Base-by-base conservation (phyloP, 1,284 basidiomycete genomes). In the Volvariella surrecta region DNA sequence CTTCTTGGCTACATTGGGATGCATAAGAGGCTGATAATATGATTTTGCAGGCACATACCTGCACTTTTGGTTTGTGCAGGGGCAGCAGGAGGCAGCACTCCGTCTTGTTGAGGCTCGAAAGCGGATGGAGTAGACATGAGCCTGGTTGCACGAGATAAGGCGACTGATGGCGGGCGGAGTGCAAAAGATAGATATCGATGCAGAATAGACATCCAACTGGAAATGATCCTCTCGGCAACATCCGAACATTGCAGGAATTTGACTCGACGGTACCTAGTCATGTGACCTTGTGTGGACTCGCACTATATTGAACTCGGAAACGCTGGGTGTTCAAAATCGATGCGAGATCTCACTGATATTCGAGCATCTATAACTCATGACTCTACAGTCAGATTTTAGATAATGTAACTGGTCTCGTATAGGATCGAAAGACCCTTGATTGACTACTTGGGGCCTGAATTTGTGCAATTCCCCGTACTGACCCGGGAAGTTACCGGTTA, bases 1-100 rank as follows among this genome's bases (percentile, higher is more conserved):
- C 60, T 90, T 92, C 64, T 85, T 87, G 1, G 73, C 77, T 76
- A 44, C 11, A 19, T 37, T 8, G 38, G 30, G 9, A 15, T 31
- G 30, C 9, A 31, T 31, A 9, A 31, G 30, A 31, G 30, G 9
- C 15, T 9, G 30, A 9, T 9, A 9, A 31, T 31, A 15, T 31
- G 9, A 31, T 31, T 31, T 15, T 15, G 30, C 15, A 15, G 15
- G 15, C 9, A 31, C 30, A 9, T 9, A 31, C 30, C 30, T 31
- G 30, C 30, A 15, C 30, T 31, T 15, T 31, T 31, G 30, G 30
- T 31, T 31, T 9, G 30, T 9, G 30, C 15, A 9, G 30, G 30
- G 30, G 9, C 30, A 31, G 9, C 30, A 31, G 30, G 9, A 9
- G 15, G 9, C 15, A 15, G 30, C 9, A 15, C 30, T 31, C 9